phyloP scores from a whole-genome alignment of 192 early-diverging fungal species.

The Lobosporangium transversale region DNA sequence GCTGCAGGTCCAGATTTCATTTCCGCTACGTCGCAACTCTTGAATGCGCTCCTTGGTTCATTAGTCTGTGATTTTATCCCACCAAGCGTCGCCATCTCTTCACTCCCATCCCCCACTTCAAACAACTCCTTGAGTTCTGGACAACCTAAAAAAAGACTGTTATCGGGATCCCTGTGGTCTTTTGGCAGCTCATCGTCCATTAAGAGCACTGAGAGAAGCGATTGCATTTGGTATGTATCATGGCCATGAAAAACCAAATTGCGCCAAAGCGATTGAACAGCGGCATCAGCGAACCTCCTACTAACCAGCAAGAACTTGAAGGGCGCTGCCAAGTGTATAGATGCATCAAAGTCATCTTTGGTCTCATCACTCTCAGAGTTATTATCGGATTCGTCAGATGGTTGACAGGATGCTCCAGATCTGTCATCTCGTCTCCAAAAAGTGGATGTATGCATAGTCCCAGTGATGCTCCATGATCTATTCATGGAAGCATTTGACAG shows the following conservation, averaged over 20 bases:
- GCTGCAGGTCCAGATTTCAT: slow-evolving; percentile 2
- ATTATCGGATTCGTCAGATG: slow-evolving; percentile 2
- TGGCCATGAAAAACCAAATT: slow-evolving; percentile 49
- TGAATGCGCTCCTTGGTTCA: background rate
- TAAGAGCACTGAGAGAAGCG: slow-evolving; percentile 18
- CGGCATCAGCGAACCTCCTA: slow-evolving; percentile 36
- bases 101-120: slow-evolving; percentile 10
- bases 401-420: background rate
- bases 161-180: background rate
- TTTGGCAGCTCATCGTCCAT: slow-evolving; percentile 15
- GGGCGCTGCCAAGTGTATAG: slow-evolving; percentile 18
- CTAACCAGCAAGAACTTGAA: slow-evolving; percentile 43
- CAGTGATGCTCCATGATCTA: slow-evolving; percentile 5
- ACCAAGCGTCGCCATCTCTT: background rate
- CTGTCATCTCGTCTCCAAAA: slow-evolving; percentile 2
- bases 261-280: slow-evolving; percentile 26
- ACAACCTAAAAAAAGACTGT: background rate
- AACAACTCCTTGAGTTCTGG: background rate
- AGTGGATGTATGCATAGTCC: background rate
- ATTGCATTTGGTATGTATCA: slow-evolving; percentile 22
- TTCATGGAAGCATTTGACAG: slow-evolving; percentile 3
- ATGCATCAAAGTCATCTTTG: slow-evolving; percentile 23
- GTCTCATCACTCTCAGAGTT: slow-evolving; percentile 3
- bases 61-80: background rate
- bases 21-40: background rate